Conservation (phyloP, 805 yeast genomes). For the Candida yuanshanica region DNA sequence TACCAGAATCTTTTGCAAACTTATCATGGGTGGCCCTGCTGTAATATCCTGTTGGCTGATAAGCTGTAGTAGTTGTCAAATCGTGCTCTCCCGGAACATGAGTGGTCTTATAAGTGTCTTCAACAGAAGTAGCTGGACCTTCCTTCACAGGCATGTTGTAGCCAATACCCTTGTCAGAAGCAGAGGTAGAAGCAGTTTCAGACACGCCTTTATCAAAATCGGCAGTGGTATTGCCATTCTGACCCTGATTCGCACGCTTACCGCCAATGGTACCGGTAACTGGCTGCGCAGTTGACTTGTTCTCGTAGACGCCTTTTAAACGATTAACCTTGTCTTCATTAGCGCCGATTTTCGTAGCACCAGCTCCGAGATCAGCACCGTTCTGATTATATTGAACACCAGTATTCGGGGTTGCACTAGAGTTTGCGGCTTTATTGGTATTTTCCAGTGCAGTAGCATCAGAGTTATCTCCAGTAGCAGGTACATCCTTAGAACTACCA, state of each 20-base stretch:
- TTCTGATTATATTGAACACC: background rate
- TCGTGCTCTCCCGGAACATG: conserved; percentile 7
- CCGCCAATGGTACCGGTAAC: conserved; percentile 9
- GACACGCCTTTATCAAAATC: conserved; percentile 17
- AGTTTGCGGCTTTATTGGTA: background rate
- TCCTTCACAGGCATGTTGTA: conserved; percentile 5
- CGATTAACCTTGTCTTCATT: conserved; percentile 7
- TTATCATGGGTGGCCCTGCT: conserved; percentile 3
- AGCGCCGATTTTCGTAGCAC: conserved; percentile 15
- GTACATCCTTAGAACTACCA: background rate
- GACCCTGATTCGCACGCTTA: conserved; percentile 7
- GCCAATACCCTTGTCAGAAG: conserved; percentile 8
- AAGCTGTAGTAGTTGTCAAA: conserved; percentile 14
- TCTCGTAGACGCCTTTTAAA: conserved; percentile 11
- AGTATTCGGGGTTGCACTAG: background rate
- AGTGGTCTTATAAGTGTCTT: conserved; percentile 15
- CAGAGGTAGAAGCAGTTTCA: conserved; percentile 12
- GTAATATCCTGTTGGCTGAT: conserved; percentile 13
- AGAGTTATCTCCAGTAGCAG: background rate
- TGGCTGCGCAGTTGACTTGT: conserved; percentile 20
- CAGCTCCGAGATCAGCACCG: conserved; percentile 6
- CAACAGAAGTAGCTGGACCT: conserved; percentile 15
- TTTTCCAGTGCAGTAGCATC: background rate
- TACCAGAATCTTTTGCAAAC: conserved; percentile 10
- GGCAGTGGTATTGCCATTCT: conserved; percentile 10